Conservation (phyloP, 768 basidiomycete species). For the Chlorophyllum brunneum region DNA sequence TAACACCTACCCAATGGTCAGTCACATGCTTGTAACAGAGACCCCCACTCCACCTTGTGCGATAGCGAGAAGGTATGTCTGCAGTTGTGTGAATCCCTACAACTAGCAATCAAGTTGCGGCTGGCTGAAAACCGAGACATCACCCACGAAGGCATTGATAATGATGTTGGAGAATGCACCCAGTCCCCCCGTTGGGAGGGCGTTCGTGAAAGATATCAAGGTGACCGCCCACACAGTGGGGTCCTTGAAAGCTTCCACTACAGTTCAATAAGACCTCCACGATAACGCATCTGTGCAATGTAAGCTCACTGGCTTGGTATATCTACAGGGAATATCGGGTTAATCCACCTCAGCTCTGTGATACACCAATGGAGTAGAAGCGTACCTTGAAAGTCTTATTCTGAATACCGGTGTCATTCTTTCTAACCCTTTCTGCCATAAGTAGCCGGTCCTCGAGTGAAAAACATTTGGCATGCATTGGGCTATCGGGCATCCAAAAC, state of each 20-base stretch:
- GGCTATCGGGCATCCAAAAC: slow-evolving; percentile 49
- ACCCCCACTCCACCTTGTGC: slow-evolving; percentile 28
- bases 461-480: slow-evolving; percentile 45
- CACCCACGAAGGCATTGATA: slow-evolving; percentile 38
- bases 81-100: slow-evolving; percentile 43
- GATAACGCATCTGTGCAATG: not conserved
- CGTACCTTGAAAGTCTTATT: slow-evolving; percentile 45
- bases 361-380: no score
- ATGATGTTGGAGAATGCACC: slow-evolving; percentile 54
- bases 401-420: slow-evolving; percentile 51
- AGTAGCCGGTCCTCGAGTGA: slow-evolving; percentile 42
- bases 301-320: slow-evolving; percentile 30
- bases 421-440: slow-evolving; percentile 46
- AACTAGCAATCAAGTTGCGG: not conserved
- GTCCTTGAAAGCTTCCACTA: slow-evolving; percentile 42
- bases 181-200: slow-evolving; percentile 43
- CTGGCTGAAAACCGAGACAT: not conserved
- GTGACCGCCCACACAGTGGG: slow-evolving; percentile 43
- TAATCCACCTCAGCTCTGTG: not conserved
- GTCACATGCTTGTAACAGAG: not conserved
- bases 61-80: slow-evolving; percentile 50
- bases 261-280: not conserved
- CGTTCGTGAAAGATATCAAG: slow-evolving; percentile 45
- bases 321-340: slow-evolving; percentile 8
- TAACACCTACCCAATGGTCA: slow-evolving; percentile 21